Conservation (phyloP, 148 eudicot species). For the Rheum nobile region DNA sequence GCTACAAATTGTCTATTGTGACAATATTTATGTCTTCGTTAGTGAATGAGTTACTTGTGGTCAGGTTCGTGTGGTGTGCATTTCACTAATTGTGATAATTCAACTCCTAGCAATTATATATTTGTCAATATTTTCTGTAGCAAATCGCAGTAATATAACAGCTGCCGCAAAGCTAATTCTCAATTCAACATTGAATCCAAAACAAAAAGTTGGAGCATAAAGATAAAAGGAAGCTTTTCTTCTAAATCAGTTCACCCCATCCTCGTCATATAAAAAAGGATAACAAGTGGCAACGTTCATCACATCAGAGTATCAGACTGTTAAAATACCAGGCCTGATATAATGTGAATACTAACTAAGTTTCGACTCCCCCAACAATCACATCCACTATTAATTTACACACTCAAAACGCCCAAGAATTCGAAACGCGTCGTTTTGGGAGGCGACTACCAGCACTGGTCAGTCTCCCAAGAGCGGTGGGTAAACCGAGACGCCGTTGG, state of each 20-base stretch:
- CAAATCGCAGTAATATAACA: too few species aligned
- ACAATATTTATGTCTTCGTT: too few species aligned
- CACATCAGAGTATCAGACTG: constrained; percentile 1
- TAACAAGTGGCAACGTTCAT: background rate
- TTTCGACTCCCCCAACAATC: too few species aligned
- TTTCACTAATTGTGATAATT: too few species aligned
- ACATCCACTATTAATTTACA: background rate
- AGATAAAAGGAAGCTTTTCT: too few species aligned
- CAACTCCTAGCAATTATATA: too few species aligned
- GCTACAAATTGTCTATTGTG: too few species aligned
- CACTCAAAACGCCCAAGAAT: background rate
- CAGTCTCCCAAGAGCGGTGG: constrained; percentile 51
- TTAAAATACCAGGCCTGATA: background rate
- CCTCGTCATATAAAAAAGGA: background rate
- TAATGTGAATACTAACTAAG: background rate
- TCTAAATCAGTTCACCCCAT: background rate
- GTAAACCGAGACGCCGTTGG: constrained; percentile 9
- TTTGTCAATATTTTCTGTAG: too few species aligned
- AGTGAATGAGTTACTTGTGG: too few species aligned
- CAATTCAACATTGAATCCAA: too few species aligned
- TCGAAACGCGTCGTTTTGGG: background rate
- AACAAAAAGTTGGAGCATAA: background rate
- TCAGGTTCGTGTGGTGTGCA: too few species aligned
- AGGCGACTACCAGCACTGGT: constrained; percentile 51
- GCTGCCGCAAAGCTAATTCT: too few species aligned